phyloP scores from a whole-genome alignment of 2,329 filamentous ascomycete species.

The Hypoxylon sp. region DNA sequence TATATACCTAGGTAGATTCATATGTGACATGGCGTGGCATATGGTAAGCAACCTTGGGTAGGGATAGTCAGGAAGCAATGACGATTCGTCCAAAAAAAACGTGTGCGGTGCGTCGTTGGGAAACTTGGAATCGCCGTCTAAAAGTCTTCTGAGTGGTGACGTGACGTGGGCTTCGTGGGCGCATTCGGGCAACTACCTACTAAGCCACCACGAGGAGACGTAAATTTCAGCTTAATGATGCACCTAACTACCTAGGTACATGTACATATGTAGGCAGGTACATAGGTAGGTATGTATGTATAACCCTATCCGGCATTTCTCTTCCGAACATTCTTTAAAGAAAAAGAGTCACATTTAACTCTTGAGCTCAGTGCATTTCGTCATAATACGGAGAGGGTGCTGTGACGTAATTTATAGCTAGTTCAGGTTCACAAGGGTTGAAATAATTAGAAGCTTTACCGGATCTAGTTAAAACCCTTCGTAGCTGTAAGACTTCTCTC shows the following conservation, averaged over 20 bases:
- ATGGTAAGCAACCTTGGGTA: slow-evolving; percentile 11
- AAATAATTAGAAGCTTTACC: background rate
- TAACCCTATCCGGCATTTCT: background rate
- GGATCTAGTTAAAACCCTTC: slow-evolving; percentile 6
- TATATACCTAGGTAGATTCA: too few species aligned
- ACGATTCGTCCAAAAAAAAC: slow-evolving; percentile 21
- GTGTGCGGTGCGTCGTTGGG: background rate
- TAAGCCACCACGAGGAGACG: background rate
- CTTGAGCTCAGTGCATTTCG: background rate
- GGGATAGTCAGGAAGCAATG: slow-evolving; percentile 9
- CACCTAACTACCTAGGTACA: too few species aligned
- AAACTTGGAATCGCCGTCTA: slow-evolving; percentile 26
- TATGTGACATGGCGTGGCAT: slow-evolving; percentile 26
- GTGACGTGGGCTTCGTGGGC: slow-evolving; percentile 25
- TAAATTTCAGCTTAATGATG: background rate
- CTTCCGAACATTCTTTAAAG: slow-evolving; percentile 6
- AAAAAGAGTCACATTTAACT: background rate
- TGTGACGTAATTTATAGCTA: slow-evolving; percentile 27
- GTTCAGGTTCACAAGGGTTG: too few species aligned
- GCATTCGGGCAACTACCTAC: slow-evolving; percentile 4
- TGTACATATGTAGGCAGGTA: too few species aligned
- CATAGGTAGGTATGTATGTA: background rate
- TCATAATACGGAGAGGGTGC: slow-evolving; percentile 1
- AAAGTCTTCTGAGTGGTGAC: slow-evolving; percentile 18
- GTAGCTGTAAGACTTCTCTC: too few species aligned